Evolutionary conservation across 140 eudicot species (phyloP).

Genomic region (Flaveria floridana): DNA sequence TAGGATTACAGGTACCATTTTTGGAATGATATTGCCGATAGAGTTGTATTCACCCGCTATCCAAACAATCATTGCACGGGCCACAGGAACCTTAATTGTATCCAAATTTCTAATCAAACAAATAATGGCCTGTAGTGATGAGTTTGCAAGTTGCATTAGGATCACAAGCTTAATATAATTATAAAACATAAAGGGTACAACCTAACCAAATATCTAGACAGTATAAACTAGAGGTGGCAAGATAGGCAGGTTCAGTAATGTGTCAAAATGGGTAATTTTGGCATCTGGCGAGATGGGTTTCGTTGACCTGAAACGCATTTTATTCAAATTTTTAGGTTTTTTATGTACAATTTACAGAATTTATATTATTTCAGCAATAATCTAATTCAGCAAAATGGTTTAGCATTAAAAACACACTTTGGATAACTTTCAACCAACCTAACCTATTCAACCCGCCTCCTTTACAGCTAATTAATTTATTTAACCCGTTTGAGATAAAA

Average conservation of each 20-base stretch:
- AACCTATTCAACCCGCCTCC: not conserved
- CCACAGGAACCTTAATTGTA: slow-evolving; percentile 65
- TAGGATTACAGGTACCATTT: slow-evolving; percentile 59
- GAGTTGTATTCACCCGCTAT: slow-evolving; percentile 81
- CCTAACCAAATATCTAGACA: slow-evolving; percentile 11
- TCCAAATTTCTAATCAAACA: slow-evolving; percentile 73
- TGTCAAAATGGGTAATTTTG: not conserved
- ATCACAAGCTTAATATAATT: slow-evolving; percentile 5
- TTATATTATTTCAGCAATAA: not conserved
- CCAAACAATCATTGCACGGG: slow-evolving; percentile 82
- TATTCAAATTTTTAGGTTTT: not conserved
- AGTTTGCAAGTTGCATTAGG: slow-evolving; percentile 18
- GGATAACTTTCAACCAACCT: not conserved
- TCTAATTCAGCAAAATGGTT: not conserved
- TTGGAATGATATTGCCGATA: slow-evolving; percentile 58
- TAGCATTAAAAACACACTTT: not conserved
- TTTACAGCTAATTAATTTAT: not conserved
- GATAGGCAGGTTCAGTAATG: not conserved
- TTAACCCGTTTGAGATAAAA: slow-evolving; percentile 2
- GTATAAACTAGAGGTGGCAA: not conserved
- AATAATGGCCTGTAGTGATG: slow-evolving; percentile 61
- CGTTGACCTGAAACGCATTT: not conserved
- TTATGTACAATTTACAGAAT: not conserved
- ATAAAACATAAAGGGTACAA: not conserved
- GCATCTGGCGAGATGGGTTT: not conserved